phyloP scores from a whole-genome alignment of 805 yeast species.

The Myxozyma monticola region DNA sequence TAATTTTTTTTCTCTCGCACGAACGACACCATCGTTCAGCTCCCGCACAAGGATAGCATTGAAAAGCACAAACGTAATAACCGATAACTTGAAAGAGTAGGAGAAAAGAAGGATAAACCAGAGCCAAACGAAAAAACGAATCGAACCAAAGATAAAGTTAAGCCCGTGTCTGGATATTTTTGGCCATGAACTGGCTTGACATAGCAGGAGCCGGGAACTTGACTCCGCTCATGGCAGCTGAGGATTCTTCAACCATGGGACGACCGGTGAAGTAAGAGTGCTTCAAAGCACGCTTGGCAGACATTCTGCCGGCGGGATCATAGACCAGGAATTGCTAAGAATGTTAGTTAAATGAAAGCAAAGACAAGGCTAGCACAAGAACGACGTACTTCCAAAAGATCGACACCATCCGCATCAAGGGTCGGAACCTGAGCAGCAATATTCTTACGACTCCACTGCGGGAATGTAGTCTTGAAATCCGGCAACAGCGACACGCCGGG shows the following conservation, averaged over 20 bases:
- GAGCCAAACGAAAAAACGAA: too few species aligned
- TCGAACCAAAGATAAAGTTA: too few species aligned
- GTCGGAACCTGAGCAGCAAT: slow-evolving; percentile 71
- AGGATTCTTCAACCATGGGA: not conserved
- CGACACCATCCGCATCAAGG: slow-evolving; percentile 80
- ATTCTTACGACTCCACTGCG: slow-evolving; percentile 79
- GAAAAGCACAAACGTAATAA: too few species aligned
- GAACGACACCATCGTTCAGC: too few species aligned
- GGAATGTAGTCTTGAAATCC: slow-evolving; percentile 90
- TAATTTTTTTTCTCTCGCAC: too few species aligned
- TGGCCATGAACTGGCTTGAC: slow-evolving; percentile 8
- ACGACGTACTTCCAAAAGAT: slow-evolving; percentile 55
- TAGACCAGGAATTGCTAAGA: slow-evolving; percentile 64
- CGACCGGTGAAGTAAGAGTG: slow-evolving; percentile 73
- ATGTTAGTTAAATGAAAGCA: not conserved
- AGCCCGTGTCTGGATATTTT: slow-evolving; percentile 12
- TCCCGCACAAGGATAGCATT: too few species aligned
- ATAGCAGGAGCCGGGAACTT: slow-evolving; percentile 6
- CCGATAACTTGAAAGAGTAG: too few species aligned
- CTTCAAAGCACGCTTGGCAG: slow-evolving; percentile 87
- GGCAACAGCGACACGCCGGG: slow-evolving; percentile 90
- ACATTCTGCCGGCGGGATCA: slow-evolving; percentile 90
- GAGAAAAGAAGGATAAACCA: too few species aligned
- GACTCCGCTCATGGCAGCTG: not conserved
- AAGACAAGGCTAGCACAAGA: not conserved